Evolutionary conservation across 495 filamentous ascomycete species (phyloP).

Genomic region (Talaromyces adpressus): DNA sequence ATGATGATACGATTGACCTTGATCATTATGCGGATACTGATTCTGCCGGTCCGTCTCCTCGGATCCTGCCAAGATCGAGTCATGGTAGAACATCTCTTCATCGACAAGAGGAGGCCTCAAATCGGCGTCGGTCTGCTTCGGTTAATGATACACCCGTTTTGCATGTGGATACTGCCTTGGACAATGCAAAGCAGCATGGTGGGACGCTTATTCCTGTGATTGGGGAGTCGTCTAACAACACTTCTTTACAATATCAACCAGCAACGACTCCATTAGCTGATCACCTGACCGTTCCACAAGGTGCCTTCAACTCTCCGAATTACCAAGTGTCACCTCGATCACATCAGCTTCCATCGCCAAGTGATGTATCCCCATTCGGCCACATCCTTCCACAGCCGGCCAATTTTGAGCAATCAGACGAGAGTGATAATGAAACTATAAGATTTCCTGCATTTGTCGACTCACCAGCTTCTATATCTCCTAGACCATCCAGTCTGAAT

Average conservation of each 20-base stretch:
- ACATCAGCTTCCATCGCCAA: slow-evolving; percentile 10
- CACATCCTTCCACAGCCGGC: background rate
- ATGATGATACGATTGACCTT: slow-evolving; percentile 55
- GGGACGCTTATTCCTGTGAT: background rate
- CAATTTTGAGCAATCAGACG: background rate
- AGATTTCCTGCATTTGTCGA: slow-evolving; percentile 49
- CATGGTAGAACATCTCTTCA: slow-evolving; percentile 8
- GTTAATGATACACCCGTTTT: slow-evolving; percentile 52
- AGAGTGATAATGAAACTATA: slow-evolving; percentile 17
- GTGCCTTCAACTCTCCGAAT: slow-evolving; percentile 27
- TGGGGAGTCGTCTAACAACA: background rate
- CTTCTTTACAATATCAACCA: background rate
- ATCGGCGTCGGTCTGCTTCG: slow-evolving; percentile 55
- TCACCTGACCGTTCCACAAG: slow-evolving; percentile 30
- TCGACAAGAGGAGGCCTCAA: slow-evolving; percentile 19
- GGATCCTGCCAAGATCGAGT: background rate
- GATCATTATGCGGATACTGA: slow-evolving; percentile 68
- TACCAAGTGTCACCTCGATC: slow-evolving; percentile 33
- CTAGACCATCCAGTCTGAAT: slow-evolving; percentile 46
- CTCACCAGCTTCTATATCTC: slow-evolving; percentile 29
- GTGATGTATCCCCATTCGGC: slow-evolving; percentile 1
- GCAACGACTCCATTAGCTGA: background rate
- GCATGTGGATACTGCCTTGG: slow-evolving; percentile 29
- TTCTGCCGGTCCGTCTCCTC: slow-evolving; percentile 19
- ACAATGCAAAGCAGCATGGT: background rate